Evolutionary conservation across 768 basidiomycete genomes (phyloP).

Genomic region (Russula sp.): DNA sequence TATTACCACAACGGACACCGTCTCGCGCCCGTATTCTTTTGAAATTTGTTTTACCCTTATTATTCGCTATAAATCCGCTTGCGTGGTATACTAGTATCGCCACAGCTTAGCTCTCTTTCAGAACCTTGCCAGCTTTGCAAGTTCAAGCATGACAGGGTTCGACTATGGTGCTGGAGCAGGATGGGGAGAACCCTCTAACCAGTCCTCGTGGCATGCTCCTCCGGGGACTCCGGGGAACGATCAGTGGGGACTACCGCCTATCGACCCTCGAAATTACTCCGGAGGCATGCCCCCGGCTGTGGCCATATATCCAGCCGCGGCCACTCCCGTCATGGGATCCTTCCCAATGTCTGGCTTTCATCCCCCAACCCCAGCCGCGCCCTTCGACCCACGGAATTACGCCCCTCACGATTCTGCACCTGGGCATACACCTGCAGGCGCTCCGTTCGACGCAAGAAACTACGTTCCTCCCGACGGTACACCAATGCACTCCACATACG

Average conservation of each 20-base stretch:
- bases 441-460: constrained; percentile 10
- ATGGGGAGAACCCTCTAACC: constrained; percentile 1
- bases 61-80: not conserved
- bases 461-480: constrained; percentile 10
- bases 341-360: not conserved
- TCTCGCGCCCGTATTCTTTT: not conserved
- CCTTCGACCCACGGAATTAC: constrained; percentile 15
- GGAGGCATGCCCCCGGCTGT: constrained; percentile 10
- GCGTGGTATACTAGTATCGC: not conserved
- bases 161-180: constrained; percentile 4
- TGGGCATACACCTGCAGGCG: no score
- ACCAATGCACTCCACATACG: constrained; percentile 8
- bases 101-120: constrained; percentile 6
- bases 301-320: not conserved
- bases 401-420: not conserved
- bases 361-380: not conserved
- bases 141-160: constrained; percentile 13
- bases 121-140: constrained; percentile 3
- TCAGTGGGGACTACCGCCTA: constrained; percentile 5
- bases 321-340: not conserved
- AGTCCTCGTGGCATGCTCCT: not conserved
- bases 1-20: not conserved
- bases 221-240: constrained; percentile 5
- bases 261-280: constrained; percentile 10
- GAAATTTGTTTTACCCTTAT: not conserved